These are phyloP conservation scores for Otatea glauca DNA, from an alignment of 176 grass and related monocot species.

Conservation along the genomic window DNA sequence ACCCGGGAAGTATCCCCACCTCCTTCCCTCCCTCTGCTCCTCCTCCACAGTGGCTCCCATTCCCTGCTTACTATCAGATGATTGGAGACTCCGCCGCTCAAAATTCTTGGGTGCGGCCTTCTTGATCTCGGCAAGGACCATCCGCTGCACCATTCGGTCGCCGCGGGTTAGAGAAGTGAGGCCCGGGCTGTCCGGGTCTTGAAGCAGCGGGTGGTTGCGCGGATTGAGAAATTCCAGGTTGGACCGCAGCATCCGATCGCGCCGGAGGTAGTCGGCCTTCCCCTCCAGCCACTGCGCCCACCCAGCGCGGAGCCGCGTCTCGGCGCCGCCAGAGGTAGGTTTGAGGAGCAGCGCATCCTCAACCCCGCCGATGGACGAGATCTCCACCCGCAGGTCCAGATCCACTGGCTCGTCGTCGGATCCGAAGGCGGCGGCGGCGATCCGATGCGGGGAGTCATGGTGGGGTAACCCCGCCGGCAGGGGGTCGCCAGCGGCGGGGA, in stretches of 20 bases:
- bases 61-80: constrained; percentile 39
- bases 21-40: constrained; percentile 42
- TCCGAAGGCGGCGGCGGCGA: constrained; percentile 59
- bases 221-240: constrained; percentile 86
- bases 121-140: constrained; percentile 64
- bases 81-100: constrained; percentile 52
- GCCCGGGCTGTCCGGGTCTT: constrained; percentile 83
- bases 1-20: constrained; percentile 84
- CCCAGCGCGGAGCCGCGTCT: constrained; percentile 65
- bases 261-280: constrained; percentile 83
- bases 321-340: constrained; percentile 38
- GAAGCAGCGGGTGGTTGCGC: constrained; percentile 90
- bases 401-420: constrained; percentile 90
- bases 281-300: constrained; percentile 91
- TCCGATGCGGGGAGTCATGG: constrained; percentile 26
- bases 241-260: constrained; percentile 86
- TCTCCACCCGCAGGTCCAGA: constrained; percentile 74
- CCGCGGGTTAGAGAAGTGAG: constrained; percentile 70
- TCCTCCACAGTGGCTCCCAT: constrained; percentile 24
- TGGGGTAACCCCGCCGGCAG: constrained; percentile 23
- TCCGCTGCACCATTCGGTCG: constrained; percentile 70
- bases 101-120: constrained; percentile 49
- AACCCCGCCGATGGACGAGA: constrained; percentile 67
- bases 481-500: constrained; percentile 40
- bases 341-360: constrained; percentile 91